Evolutionary conservation across 192 early-diverging fungal genomes (phyloP).

Genomic region (Martensiomyces pterosporus): DNA sequence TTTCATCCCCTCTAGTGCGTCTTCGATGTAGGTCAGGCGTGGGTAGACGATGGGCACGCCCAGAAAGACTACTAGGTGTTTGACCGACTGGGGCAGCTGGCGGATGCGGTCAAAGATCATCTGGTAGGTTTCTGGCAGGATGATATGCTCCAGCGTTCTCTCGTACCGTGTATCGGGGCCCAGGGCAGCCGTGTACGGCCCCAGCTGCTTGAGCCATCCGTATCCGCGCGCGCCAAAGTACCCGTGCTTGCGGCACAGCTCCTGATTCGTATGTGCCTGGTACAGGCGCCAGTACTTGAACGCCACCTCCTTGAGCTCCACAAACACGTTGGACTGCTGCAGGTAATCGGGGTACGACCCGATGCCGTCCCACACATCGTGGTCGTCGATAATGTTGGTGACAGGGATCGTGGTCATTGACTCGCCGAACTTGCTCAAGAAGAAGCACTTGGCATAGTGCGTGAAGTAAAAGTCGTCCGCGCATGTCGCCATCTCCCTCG

Average conservation of each 20-base stretch:
- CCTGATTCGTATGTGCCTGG: slow-evolving; percentile 73
- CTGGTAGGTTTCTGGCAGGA: slow-evolving; percentile 57
- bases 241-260: slow-evolving; percentile 54
- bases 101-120: slow-evolving; percentile 56
- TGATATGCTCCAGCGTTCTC: slow-evolving; percentile 60
- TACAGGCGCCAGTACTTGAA: slow-evolving; percentile 77
- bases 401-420: slow-evolving; percentile 74
- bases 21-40: slow-evolving; percentile 64
- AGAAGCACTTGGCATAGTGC: slow-evolving; percentile 63
- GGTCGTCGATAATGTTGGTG: slow-evolving; percentile 78
- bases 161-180: slow-evolving; percentile 73
- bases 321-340: slow-evolving; percentile 64
- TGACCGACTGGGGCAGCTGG: slow-evolving; percentile 35
- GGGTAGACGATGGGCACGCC: slow-evolving; percentile 79
- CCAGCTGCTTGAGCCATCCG: slow-evolving; percentile 63
- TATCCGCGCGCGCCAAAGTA: slow-evolving; percentile 55
- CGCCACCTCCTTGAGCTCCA: slow-evolving; percentile 68
- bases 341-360: slow-evolving; percentile 78
- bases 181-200: slow-evolving; percentile 60
- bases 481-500: slow-evolving; percentile 51
- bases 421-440: slow-evolving; percentile 54
- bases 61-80: slow-evolving; percentile 66
- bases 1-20: slow-evolving; percentile 56
- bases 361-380: slow-evolving; percentile 83
- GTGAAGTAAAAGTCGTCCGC: slow-evolving; percentile 69